Base-by-base conservation (phyloP, 78 protist species). In the Goniomonas avonlea region DNA sequence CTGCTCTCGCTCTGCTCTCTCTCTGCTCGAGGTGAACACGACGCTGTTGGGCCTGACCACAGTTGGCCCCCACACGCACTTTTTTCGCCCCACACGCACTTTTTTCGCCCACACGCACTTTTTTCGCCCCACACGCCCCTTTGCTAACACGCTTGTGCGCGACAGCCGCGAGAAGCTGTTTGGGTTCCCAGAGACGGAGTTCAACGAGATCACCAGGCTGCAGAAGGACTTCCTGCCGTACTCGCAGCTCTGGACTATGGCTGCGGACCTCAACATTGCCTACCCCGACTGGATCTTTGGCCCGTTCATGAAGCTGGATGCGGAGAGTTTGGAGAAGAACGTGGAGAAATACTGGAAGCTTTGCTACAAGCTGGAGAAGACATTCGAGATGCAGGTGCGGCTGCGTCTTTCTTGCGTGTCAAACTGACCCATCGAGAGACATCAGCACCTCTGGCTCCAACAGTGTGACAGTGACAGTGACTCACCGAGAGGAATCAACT, bases 151-250 rank as follows among this genome's bases (percentile, higher is more conserved):
- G n/a, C n/a, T n/a, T n/a, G n/a, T n/a, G n/a, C n/a, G n/a, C n/a
- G n/a, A 83, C 45, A 7, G 47, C 9, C 73, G 82, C 55, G 87
- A 83, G 71, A 27, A 29, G 43, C 68, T 76, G n/a, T 75, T 83
- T 25, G 73, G 60, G 17, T 29, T 34, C 37, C 32, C 48, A 7
- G 40, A 41, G 43, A 73, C 86, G 9, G 48, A 60, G 25, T 82
- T 60, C 50, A 37, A 7, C 29, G 66, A 65, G n/a, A 35, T 82
- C 15, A 20, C 20, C 15, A 8, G 20, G 23, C 0, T 31, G 25
- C 1, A 15, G 50, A 45, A 45, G 45, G 11, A 23, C 27, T 74
- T 82, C 45, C 65, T 41, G 61, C 75, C 77, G 7, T 75, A 41
- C 37, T 35, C 77, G 11, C 48, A 9, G 20, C 47, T 71, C 66